Base-by-base conservation (phyloP, 345 rosid species). In the Populus tremula region DNA sequence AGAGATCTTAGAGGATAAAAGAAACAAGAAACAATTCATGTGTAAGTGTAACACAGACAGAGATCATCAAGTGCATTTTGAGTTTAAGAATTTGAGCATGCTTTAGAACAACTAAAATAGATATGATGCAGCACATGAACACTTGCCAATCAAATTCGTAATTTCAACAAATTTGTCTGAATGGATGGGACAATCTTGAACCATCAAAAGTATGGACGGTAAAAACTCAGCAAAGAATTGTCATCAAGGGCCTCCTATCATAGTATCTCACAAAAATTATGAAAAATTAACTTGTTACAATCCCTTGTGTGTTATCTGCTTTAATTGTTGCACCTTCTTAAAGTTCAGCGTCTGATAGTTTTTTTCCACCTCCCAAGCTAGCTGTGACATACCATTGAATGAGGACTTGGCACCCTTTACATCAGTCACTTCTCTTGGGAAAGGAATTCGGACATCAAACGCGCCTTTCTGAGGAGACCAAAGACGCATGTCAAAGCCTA, bases 281-380 rank as follows among this genome's bases (percentile, higher is more conserved):
- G 23, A 41, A 13, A 33, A 73, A 66, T 35, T 11, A 59, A 65
- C 4, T 66, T 59, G 67, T 72, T 74, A 77, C 75, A 82, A 68
- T 78, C 77, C 62, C 31, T 61, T 73, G 14, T 82, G 74, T 14
- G 80, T 64, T n/a, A 91, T 82, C 81, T 77, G 91, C 84, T 90
- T 94, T 78, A 91, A 75, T 53, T 87, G 87, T 76, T 85, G 89
- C 62, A 90, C 97, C 88, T 90, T 94, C 80, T 84, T 18, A 76
- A 91, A 88, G 66, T 88, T 87, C 0, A 88, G 84, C 2, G 76
- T 77, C 25, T 82, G 82, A 79, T 85, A 88, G 77, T 89, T 88
- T 80, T 90, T 94, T 84, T 93, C 98, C 64, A 91, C 92, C 86
- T 94, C 98, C 98, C 98, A 93, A 38, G 97, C 98, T 16, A 86